Conservation (phyloP, 75 land plant species). For the Sequoia sempervirens region DNA sequence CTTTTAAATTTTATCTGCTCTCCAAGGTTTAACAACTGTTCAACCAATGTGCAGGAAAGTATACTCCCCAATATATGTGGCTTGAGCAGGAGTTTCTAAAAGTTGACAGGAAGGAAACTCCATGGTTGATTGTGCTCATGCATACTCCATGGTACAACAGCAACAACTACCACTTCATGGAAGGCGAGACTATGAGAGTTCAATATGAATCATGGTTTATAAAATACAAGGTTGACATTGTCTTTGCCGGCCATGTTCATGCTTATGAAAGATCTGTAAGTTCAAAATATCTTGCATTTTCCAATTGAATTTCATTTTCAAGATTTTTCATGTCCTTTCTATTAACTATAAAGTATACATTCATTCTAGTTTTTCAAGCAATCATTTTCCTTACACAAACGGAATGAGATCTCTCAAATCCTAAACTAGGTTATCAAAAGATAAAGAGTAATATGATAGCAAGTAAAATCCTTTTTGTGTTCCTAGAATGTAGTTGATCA, state of each 20-base stretch:
- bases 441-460: background rate
- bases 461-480: background rate
- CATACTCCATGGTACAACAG: slow-evolving; percentile 91
- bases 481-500: background rate
- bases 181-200: slow-evolving; percentile 86
- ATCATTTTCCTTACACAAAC: background rate
- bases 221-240: slow-evolving; percentile 66
- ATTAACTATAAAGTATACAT: background rate
- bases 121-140: slow-evolving; percentile 81
- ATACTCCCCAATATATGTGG: slow-evolving; percentile 74
- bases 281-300: background rate
- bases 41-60: slow-evolving; percentile 42
- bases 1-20: background rate
- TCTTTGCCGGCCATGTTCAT: slow-evolving; percentile 92
- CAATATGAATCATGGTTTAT: slow-evolving; percentile 67
- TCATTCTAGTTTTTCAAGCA: background rate
- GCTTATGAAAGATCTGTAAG: slow-evolving; percentile 86
- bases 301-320: background rate
- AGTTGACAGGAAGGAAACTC: slow-evolving; percentile 70
- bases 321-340: background rate
- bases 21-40: background rate
- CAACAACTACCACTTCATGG: slow-evolving; percentile 73
- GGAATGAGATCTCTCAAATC: background rate
- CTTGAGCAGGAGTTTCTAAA: slow-evolving; percentile 56
- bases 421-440: background rate